These are phyloP conservation scores for Xylaria arbuscula DNA, from an alignment of 2,329 filamentous ascomycete species.

Conservation along the genomic window DNA sequence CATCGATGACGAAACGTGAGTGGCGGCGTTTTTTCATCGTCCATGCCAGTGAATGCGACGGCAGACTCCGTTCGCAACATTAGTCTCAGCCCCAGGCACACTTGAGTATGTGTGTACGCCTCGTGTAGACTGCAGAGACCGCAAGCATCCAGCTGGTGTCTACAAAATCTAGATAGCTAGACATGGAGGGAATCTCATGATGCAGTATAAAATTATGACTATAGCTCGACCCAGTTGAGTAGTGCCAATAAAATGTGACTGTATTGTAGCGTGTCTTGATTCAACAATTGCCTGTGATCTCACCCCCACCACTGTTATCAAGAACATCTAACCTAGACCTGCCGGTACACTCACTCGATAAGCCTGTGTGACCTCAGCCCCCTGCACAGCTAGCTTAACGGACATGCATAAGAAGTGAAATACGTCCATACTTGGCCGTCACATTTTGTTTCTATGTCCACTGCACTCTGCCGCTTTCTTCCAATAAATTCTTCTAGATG, in stretches of 20 bases:
- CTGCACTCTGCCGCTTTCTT: neutral
- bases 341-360: neutral
- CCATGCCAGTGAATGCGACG: neutral
- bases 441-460: neutral
- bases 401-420: constrained; percentile 5
- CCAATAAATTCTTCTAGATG: neutral
- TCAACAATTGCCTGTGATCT: neutral
- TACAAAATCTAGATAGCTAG: neutral
- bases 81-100: neutral
- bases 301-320: neutral
- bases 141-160: neutral
- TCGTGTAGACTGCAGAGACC: neutral
- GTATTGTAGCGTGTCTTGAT: neutral
- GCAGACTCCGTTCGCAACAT: neutral
- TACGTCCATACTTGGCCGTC: neutral
- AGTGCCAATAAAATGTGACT: neutral
- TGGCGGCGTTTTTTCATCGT: neutral
- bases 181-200: constrained; percentile 5
- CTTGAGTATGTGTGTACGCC: neutral
- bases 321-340: neutral
- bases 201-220: no score
- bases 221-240: neutral
- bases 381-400: constrained; percentile 7
- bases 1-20: constrained; percentile 20
- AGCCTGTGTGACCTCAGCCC: constrained; percentile 4